Evolutionary conservation across 192 early-diverging fungal species (phyloP).

Genomic region (Allomyces macrogynus): DNA sequence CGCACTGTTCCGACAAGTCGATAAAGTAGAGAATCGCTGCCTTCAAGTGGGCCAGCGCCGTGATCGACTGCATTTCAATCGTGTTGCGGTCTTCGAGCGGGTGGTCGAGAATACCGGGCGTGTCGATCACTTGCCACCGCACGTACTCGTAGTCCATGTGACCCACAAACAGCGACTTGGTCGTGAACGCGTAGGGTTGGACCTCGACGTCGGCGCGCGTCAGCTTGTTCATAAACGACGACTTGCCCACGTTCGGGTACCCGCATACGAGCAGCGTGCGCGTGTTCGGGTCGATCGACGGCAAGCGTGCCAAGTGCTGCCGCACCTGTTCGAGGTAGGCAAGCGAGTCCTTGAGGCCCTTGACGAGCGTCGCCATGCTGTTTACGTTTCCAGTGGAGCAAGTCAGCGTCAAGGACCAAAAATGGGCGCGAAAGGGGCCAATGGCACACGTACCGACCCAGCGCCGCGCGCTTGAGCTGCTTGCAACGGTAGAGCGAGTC

Average conservation of each 20-base stretch:
- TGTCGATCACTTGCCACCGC: conserved; percentile 99
- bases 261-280: conserved; percentile 96
- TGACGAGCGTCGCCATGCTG: conserved; percentile 99
- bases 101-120: conserved; percentile 98
- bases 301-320: conserved; percentile 95
- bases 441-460: conserved; percentile 41
- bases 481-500: conserved; percentile 99
- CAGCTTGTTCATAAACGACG: conserved; percentile 95
- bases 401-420: too few relatives aligned
- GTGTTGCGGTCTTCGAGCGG: conserved; percentile 98
- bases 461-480: conserved; percentile 91
- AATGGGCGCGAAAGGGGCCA: conserved; percentile 2
- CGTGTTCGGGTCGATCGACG: conserved; percentile 99
- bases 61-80: conserved; percentile 99
- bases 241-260: conserved; percentile 99
- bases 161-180: conserved; percentile 98
- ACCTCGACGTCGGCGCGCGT: conserved; percentile 98
- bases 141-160: conserved; percentile 99
- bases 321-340: conserved; percentile 97
- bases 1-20: conserved; percentile 95
- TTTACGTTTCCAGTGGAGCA: neutral
- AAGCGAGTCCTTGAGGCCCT: conserved; percentile 90
- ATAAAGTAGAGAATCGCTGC: conserved; percentile 93
- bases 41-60: conserved; percentile 92
- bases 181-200: conserved; percentile 99